Conservation (phyloP, 2,329 filamentous ascomycete genomes). For the Pestalotiopsis sp. region DNA sequence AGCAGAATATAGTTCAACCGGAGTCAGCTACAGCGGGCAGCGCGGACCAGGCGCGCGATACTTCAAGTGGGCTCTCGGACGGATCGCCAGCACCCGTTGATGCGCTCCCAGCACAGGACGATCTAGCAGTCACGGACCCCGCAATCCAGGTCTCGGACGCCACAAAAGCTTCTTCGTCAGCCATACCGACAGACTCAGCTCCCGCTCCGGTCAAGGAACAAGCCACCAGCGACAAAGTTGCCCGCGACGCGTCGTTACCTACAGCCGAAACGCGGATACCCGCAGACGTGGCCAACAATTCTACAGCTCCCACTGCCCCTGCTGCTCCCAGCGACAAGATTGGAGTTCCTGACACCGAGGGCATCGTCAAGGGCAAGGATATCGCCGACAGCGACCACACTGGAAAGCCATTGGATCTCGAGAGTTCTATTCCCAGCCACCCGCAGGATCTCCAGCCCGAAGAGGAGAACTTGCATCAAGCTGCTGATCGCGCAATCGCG, state of each 20-base stretch:
- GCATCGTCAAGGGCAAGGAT: neutral
- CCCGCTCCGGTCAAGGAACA: neutral
- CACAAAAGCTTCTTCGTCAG: conserved; percentile 10
- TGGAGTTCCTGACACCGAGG: conserved; percentile 1
- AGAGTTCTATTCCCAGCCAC: neutral
- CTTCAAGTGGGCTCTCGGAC: neutral
- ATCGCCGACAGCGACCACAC: neutral
- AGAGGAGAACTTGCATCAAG: neutral
- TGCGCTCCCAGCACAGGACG: conserved; percentile 24
- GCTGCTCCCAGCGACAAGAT: neutral
- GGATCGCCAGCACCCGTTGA: conserved; percentile 10
- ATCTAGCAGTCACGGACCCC: conserved; percentile 18
- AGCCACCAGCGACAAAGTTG: neutral
- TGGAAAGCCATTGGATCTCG: conserved; percentile 3
- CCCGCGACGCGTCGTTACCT: neutral
- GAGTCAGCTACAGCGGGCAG: neutral
- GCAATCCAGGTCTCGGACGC: conserved; percentile 21
- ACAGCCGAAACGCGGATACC: neutral
- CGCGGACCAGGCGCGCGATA: conserved; percentile 2
- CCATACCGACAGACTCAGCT: neutral
- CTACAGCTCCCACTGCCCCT: neutral
- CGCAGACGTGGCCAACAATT: neutral
- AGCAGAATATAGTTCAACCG: neutral
- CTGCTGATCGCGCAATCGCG: neutral
- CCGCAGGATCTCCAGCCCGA: neutral